Base-by-base conservation (phyloP, 352 stramenopile species). In the Phytophthora fragariaefolia region DNA sequence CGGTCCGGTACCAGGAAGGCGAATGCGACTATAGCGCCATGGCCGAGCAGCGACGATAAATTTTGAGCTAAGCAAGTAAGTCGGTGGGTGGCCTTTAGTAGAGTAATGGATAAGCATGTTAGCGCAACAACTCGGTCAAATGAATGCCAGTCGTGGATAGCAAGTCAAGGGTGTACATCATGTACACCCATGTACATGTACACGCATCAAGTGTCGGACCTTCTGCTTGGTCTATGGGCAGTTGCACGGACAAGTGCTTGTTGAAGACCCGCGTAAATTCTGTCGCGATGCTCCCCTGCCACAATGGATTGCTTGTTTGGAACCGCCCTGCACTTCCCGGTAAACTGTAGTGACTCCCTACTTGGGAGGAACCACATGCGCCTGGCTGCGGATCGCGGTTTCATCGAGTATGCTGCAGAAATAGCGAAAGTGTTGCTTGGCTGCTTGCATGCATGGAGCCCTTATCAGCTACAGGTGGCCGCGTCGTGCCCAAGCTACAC, bases 401-500 rank as follows among this genome's bases (percentile, higher is more conserved):
- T 66, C 63, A 24, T 45, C 8, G 13, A 38, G 30, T 56, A 26
- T 62, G 22, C 18, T 50, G 45, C 32, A 22, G 20, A n/a, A 40
- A 36, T 65, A 20, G 42, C 32, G 34, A 68, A 69, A 69, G 59
- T 46, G 59, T 38, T n/a, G n/a, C n/a, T n/a, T n/a, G n/a, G n/a
- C n/a, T 43, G 4, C 18, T 36, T 38, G 32, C 22, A 48, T 58
- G 28, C 6, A 63, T 80, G 69, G 73, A 80, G 69, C 69, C 73
- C 49, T 46, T 74, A 40, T 53, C 61, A 43, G 48, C 48, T 23
- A 38, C 57, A 32, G 9, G 56, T 38, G 24, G 55, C 24, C 52
- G 43, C 23, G 53, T 50, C 7, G 64, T 77, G 30, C 68, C 73
- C 27, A 77, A 77, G 58, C 48, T 80, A 9, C 73, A 77, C 49